Evolutionary conservation across 2,329 filamentous ascomycete species (phyloP).

Genomic region (Leptoxyphium fumago): DNA sequence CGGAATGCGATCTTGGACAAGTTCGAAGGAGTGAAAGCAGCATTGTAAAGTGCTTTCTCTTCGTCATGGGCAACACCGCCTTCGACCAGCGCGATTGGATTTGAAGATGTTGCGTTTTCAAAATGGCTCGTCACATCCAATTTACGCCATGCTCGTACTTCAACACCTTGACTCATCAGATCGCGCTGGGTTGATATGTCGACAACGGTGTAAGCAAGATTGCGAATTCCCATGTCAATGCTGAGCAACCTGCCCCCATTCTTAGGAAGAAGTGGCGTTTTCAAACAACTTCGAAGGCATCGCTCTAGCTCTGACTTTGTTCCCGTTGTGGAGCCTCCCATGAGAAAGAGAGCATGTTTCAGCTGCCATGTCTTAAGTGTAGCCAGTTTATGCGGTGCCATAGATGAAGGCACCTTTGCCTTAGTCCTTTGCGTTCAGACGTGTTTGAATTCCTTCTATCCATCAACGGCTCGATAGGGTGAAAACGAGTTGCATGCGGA

Average conservation of each 20-base stretch:
- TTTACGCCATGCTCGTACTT: not conserved
- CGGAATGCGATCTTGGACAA: slow-evolving; percentile 42
- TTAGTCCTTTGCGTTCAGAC: too few species aligned
- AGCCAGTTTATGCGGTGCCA: slow-evolving; percentile 1
- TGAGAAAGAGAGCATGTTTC: slow-evolving; percentile 44
- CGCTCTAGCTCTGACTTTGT: slow-evolving; percentile 41
- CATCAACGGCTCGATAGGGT: too few species aligned
- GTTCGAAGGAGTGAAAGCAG: slow-evolving; percentile 28
- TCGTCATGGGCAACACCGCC: not conserved
- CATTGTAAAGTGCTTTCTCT: slow-evolving; percentile 1
- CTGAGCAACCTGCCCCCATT: slow-evolving; percentile 45
- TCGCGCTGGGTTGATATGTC: slow-evolving; percentile 5
- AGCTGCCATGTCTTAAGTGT: slow-evolving; percentile 39
- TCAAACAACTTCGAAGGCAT: slow-evolving; percentile 3
- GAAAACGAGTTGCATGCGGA: too few species aligned
- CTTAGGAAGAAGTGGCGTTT: not conserved
- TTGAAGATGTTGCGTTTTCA: not conserved
- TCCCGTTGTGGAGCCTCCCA: slow-evolving; percentile 44
- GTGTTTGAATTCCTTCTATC: too few species aligned
- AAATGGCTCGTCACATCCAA: not conserved
- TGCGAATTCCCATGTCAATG: slow-evolving; percentile 74
- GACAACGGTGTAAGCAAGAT: slow-evolving; percentile 56
- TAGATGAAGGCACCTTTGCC: not conserved
- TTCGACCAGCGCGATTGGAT: slow-evolving; percentile 19
- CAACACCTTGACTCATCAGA: not conserved